These are phyloP conservation scores for Auriculariales sp. DNA, from an alignment of 768 basidiomycete genomes.

Conservation along the genomic window DNA sequence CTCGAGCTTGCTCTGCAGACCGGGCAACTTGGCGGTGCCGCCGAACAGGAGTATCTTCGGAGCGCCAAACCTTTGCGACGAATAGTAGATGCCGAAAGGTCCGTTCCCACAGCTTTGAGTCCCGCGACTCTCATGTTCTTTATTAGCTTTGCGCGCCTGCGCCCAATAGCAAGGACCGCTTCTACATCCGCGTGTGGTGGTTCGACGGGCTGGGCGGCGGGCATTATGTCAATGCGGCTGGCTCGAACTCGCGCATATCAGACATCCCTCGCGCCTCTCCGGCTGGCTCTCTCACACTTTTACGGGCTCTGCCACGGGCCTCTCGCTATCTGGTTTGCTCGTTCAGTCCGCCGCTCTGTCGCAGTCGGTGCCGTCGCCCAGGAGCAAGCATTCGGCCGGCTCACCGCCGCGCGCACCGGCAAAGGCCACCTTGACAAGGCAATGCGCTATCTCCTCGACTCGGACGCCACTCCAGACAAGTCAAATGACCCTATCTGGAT, in stretches of 20 bases:
- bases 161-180: conserved; percentile 82
- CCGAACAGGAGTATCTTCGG: conserved; percentile 74
- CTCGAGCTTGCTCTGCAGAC: conserved; percentile 45
- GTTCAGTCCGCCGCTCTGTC: conserved; percentile 26
- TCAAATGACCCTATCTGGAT: conserved; percentile 81
- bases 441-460: conserved; percentile 81
- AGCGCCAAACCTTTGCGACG: no score
- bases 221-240: conserved; percentile 55
- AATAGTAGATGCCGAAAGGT: no score
- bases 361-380: conserved; percentile 22
- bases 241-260: conserved; percentile 36
- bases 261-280: conserved; percentile 61
- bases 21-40: conserved; percentile 59
- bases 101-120: no score
- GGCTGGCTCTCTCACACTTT: conserved; percentile 77
- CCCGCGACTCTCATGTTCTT: no score
- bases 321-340: conserved; percentile 49
- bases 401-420: conserved; percentile 58
- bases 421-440: conserved; percentile 71
- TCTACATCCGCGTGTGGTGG: conserved; percentile 96
- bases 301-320: conserved; percentile 54
- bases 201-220: conserved; percentile 90
- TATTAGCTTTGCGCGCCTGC: conserved; percentile 74
- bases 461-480: conserved; percentile 73
- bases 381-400: conserved; percentile 29